Percentiles rank a stretch among this genome's conserved stretches.
phyloP scores from a whole-genome alignment of 208 protist species.

The Trichomonas tenax region DNA sequence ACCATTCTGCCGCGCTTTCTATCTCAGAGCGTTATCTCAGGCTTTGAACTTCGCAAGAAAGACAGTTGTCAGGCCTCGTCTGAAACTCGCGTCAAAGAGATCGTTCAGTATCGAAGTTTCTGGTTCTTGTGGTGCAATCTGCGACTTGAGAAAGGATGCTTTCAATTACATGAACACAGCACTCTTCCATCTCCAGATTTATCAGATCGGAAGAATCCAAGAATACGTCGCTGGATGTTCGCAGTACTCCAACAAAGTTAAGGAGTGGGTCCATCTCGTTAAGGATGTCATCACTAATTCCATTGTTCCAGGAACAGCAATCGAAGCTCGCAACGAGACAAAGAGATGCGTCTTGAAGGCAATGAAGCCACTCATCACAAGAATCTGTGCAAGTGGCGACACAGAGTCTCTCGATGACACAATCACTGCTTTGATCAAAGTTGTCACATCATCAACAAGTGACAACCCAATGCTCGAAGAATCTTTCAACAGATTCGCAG shows the following conservation, averaged over 20 bases:
- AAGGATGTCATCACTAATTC: background rate
- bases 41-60: background rate
- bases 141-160: background rate
- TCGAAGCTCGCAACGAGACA: background rate
- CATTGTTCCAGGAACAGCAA: background rate
- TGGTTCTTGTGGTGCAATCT: background rate
- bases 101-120: background rate
- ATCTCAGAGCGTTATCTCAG: background rate
- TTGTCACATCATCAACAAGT: background rate
- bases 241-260: background rate
- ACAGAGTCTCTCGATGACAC: background rate
- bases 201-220: background rate
- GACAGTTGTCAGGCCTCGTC: background rate
- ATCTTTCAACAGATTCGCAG: background rate
- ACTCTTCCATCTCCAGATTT: background rate
- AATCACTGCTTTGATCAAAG: background rate
- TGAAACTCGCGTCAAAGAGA: background rate
- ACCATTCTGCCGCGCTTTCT: background rate
- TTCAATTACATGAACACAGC: background rate
- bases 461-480: background rate
- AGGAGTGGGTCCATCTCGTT: background rate
- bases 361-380: background rate
- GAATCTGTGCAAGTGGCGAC: background rate
- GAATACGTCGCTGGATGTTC: background rate
- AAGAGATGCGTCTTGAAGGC: background rate